These are phyloP conservation scores for Paraurostyla sp. DNA, from an alignment of 73 alveolate genomes.

Conservation along the genomic window DNA sequence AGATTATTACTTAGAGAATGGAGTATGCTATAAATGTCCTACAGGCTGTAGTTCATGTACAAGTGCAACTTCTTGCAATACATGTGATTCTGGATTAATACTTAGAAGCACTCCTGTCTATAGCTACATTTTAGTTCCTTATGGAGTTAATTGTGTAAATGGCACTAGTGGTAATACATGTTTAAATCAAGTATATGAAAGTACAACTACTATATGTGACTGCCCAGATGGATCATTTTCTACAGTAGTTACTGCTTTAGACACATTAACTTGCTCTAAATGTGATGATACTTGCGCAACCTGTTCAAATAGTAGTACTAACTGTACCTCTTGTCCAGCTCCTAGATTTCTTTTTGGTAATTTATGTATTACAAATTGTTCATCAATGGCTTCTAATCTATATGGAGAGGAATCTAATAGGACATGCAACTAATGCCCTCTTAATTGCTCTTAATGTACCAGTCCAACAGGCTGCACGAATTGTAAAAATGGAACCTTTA, in stretches of 20 bases:
- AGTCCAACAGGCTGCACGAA: slow-evolving; percentile 23
- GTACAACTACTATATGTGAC: too few relatives aligned
- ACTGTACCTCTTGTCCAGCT: slow-evolving; percentile 42
- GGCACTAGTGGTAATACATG: background rate
- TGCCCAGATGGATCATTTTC: slow-evolving; percentile 48
- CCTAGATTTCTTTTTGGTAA: background rate
- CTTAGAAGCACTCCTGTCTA: background rate
- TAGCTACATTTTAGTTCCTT: background rate
- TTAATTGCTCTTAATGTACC: slow-evolving; percentile 22
- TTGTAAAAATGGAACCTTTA: background rate
- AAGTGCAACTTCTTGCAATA: background rate
- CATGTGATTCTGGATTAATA: slow-evolving; percentile 35
- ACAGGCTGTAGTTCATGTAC: slow-evolving; percentile 51
- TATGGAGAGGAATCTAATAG: slow-evolving; percentile 12
- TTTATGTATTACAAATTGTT: slow-evolving; percentile 23
- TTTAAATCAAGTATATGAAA: too few relatives aligned
- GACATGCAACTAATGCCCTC: background rate
- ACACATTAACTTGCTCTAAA: background rate
- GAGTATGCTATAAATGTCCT: slow-evolving; percentile 44
- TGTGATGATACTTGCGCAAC: slow-evolving; percentile 35
- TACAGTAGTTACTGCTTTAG: background rate
- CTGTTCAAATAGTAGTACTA: background rate
- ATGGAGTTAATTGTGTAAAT: background rate
- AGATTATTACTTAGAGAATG: slow-evolving; percentile 35
- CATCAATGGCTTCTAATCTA: slow-evolving; percentile 16